phyloP scores from a whole-genome alignment of 1,284 basidiomycete species.

The Phylloboletellus chloephorus region DNA sequence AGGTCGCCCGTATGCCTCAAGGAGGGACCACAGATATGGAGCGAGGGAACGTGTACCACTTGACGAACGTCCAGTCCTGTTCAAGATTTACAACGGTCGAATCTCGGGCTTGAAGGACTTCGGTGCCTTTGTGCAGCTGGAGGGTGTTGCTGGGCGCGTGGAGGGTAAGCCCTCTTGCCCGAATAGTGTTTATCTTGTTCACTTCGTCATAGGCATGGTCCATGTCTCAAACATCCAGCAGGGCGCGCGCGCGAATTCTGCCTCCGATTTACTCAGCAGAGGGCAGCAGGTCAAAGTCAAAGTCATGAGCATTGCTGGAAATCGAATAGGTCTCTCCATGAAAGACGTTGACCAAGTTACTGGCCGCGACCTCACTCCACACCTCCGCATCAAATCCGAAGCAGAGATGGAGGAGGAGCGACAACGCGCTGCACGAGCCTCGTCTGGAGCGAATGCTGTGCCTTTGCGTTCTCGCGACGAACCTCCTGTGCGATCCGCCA shows the following conservation, averaged over 20 bases:
- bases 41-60: constrained; percentile 38
- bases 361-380: constrained; percentile 88
- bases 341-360: constrained; percentile 94
- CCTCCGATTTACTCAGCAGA: constrained; percentile 80
- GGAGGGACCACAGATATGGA: constrained; percentile 39
- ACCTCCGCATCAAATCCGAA: constrained; percentile 89
- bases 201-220: constrained; percentile 70
- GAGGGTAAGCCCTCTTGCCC: constrained; percentile 60
- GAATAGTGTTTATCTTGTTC: background rate
- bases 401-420: constrained; percentile 85
- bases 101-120: constrained; percentile 90
- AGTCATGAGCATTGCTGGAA: constrained; percentile 88
- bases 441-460: constrained; percentile 63
- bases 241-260: constrained; percentile 79
- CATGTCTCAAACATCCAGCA: constrained; percentile 91
- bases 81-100: constrained; percentile 92
- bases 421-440: constrained; percentile 51
- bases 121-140: constrained; percentile 88
- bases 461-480: constrained; percentile 55
- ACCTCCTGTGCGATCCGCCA: constrained; percentile 66
- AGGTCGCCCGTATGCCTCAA: constrained; percentile 42
- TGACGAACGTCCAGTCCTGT: constrained; percentile 84
- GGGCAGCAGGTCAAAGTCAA: constrained; percentile 91
- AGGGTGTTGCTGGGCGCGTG: constrained; percentile 78
- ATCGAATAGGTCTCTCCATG: constrained; percentile 84